These are phyloP conservation scores for Myxozyma monticola DNA, from an alignment of 805 yeast species.

Conservation along the genomic window DNA sequence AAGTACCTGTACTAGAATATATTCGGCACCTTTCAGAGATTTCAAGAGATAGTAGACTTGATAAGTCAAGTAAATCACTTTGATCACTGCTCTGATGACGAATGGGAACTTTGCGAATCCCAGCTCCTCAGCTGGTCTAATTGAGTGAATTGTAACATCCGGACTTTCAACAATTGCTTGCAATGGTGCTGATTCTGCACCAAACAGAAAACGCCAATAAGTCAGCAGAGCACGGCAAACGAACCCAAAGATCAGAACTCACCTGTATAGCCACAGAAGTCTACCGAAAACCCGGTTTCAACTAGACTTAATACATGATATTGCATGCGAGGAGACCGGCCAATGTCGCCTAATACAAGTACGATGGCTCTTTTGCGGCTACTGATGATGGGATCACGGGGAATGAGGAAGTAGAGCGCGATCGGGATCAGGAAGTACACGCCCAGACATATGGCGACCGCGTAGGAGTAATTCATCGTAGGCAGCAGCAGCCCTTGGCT, in stretches of 20 bases:
- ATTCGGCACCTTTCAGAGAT: slow-evolving; percentile 60
- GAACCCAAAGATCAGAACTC: slow-evolving; percentile 12
- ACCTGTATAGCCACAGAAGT: slow-evolving; percentile 72
- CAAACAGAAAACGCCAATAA: no score
- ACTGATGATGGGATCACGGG: slow-evolving; percentile 23
- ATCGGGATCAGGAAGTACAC: slow-evolving; percentile 27
- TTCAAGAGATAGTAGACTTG: slow-evolving; percentile 47
- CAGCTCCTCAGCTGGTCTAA: slow-evolving; percentile 35
- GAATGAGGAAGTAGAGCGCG: slow-evolving; percentile 21
- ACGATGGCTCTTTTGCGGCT: slow-evolving; percentile 59
- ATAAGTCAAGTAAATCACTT: slow-evolving; percentile 52
- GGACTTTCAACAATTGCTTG: slow-evolving; percentile 32
- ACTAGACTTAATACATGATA: slow-evolving; percentile 83
- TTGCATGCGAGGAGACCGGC: slow-evolving; percentile 92
- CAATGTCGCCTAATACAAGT: slow-evolving; percentile 87
- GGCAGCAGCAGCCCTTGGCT: no score
- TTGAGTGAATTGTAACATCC: slow-evolving; percentile 36
- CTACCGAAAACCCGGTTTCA: slow-evolving; percentile 68
- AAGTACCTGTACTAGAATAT: slow-evolving; percentile 51
- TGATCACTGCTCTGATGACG: slow-evolving; percentile 55
- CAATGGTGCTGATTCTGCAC: slow-evolving; percentile 28
- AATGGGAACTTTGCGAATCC: slow-evolving; percentile 47
- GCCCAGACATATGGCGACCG: slow-evolving; percentile 19
- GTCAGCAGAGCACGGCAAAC: background rate
- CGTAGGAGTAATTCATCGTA: no score